Evolutionary conservation across 768 basidiomycete genomes (phyloP).

Genomic region (Cyathus striatus): DNA sequence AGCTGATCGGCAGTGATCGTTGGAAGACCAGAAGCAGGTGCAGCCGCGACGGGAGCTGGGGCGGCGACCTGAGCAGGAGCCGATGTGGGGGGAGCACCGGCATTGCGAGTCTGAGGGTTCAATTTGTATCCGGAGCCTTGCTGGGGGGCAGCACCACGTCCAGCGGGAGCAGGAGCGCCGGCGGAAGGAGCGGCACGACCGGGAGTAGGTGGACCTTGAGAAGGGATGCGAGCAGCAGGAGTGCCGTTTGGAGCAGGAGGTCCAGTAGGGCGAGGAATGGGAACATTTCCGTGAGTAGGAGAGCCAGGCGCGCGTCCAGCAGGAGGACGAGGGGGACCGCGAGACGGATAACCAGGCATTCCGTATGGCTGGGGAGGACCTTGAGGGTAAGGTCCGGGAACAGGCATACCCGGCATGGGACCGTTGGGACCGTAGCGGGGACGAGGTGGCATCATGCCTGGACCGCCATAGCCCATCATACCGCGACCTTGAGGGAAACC

Average conservation of each 20-base stretch:
- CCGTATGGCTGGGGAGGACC: constrained; percentile 71
- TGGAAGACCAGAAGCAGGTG: constrained; percentile 33
- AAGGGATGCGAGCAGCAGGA: constrained; percentile 39
- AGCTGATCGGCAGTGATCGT: constrained; percentile 43
- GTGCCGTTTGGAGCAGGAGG: constrained; percentile 53
- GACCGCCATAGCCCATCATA: constrained; percentile 79
- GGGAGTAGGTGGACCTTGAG: constrained; percentile 42
- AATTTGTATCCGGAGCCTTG: constrained; percentile 26
- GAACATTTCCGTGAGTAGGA: constrained; percentile 57
- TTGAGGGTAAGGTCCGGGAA: constrained; percentile 68
- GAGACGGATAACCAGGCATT: constrained; percentile 62
- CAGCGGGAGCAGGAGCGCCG: constrained; percentile 27
- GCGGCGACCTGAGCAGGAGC: constrained; percentile 25
- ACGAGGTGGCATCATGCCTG: constrained; percentile 84
- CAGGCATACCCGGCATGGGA: constrained; percentile 72
- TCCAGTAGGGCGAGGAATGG: constrained; percentile 62
- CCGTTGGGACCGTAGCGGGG: constrained; percentile 77
- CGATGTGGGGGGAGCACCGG: constrained; percentile 35
- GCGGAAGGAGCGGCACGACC: constrained; percentile 21
- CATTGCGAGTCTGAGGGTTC: constrained; percentile 24
- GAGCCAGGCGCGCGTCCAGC: constrained; percentile 67
- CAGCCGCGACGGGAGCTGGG: constrained; percentile 39
- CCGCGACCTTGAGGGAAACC: constrained; percentile 79
- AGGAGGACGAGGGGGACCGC: constrained; percentile 57
- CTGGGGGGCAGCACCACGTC: constrained; percentile 24